phyloP scores from a whole-genome alignment of 352 stramenopile species.

The Globisporangium apiculatum region DNA sequence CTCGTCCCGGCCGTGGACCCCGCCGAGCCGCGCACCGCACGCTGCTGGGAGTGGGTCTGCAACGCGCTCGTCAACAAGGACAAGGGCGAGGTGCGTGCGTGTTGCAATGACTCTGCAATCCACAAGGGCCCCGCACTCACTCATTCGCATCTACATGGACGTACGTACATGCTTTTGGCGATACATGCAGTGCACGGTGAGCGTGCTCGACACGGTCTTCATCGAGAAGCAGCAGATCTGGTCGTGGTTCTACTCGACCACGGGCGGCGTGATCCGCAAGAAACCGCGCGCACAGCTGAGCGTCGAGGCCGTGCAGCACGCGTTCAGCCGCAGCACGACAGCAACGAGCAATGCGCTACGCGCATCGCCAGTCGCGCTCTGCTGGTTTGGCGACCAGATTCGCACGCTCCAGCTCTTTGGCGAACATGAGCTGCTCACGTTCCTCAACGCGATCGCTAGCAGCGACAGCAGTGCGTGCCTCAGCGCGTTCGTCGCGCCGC shows the following conservation, averaged over 20 bases:
- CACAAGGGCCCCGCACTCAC: neutral
- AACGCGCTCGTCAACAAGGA: conserved; percentile 53
- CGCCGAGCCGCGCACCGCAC: conserved; percentile 33
- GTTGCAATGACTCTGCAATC: neutral
- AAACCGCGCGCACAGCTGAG: conserved; percentile 49
- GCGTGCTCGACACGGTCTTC: conserved; percentile 67
- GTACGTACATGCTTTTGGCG: neutral
- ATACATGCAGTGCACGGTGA: conserved; percentile 25
- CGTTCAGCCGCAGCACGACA: conserved; percentile 25
- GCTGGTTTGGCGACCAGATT: conserved; percentile 53
- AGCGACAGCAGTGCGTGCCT: conserved; percentile 30
- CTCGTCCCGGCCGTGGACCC: conserved; percentile 47
- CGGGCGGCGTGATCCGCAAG: conserved; percentile 44
- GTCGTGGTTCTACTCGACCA: conserved; percentile 64
- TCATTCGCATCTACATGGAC: neutral
- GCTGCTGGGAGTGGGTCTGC: conserved; percentile 68
- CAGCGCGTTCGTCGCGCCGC: conserved; percentile 53
- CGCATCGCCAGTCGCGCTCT: conserved; percentile 29
- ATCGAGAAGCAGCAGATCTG: conserved; percentile 72
- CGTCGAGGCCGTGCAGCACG: conserved; percentile 28
- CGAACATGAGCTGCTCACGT: conserved; percentile 34
- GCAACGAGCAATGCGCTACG: neutral
- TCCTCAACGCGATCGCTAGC: conserved; percentile 33
- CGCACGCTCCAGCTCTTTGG: conserved; percentile 43
- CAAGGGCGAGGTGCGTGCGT: conserved; percentile 27